Evolutionary conservation across 2,329 filamentous ascomycete genomes (phyloP).

Genomic region (Dryadomyces quercus-mongolicae): DNA sequence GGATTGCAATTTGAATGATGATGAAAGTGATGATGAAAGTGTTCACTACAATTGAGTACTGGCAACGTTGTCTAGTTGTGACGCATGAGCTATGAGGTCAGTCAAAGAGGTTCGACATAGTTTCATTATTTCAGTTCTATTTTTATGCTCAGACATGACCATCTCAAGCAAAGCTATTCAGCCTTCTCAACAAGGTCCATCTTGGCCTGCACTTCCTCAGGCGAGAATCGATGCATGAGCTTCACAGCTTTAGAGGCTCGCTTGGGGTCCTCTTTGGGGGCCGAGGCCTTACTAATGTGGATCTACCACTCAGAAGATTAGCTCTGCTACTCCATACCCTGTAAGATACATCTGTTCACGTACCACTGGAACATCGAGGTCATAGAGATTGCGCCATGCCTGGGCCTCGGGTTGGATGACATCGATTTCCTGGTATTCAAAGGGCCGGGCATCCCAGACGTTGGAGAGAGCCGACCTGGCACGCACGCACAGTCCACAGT

Average conservation of each 20-base stretch:
- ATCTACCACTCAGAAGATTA: slow-evolving; percentile 28
- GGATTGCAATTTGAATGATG: too few relatives aligned
- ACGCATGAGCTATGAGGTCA: too few relatives aligned
- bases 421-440: slow-evolving; percentile 57
- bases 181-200: slow-evolving; percentile 49
- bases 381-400: slow-evolving; percentile 61
- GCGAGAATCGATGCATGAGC: slow-evolving; percentile 66
- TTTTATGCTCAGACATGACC: too few relatives aligned
- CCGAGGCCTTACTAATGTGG: slow-evolving; percentile 46
- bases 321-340: too few relatives aligned
- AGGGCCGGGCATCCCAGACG: slow-evolving; percentile 55
- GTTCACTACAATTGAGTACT: too few relatives aligned
- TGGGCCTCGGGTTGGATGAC: slow-evolving; percentile 51
- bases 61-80: too few relatives aligned
- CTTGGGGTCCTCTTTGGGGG: slow-evolving; percentile 37
- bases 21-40: too few relatives aligned
- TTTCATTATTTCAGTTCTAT: too few relatives aligned
- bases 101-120: too few relatives aligned
- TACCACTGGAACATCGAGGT: slow-evolving; percentile 74
- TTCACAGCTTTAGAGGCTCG: slow-evolving; percentile 51
- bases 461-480: slow-evolving; percentile 56
- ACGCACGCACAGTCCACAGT: slow-evolving; percentile 58
- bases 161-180: too few relatives aligned
- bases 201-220: slow-evolving; percentile 51
- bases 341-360: too few relatives aligned